phyloP scores from a whole-genome alignment of 768 basidiomycete genomes.

The Boletus subcaerulescens region DNA sequence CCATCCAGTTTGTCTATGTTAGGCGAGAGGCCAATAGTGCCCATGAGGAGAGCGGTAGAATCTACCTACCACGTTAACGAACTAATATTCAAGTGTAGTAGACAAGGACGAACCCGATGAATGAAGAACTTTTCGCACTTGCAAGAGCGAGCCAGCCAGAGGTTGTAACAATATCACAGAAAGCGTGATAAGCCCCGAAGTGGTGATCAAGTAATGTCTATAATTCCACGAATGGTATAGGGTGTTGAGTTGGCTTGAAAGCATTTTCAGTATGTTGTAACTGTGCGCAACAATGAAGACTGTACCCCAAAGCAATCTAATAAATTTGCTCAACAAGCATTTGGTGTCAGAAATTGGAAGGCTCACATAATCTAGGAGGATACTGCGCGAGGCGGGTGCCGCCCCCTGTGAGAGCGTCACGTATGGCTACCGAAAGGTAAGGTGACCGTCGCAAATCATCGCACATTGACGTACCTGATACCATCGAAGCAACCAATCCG shows the following conservation, averaged over 20 bases:
- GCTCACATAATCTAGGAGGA: conserved; percentile 65
- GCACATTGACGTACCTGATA: conserved; percentile 47
- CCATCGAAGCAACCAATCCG: conserved; percentile 54
- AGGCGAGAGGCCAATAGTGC: conserved; percentile 44
- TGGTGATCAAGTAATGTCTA: conserved; percentile 52
- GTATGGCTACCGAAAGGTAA: conserved; percentile 48
- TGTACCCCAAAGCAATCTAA: conserved; percentile 46
- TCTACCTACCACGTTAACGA: conserved; percentile 24
- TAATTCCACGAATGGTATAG: conserved; percentile 47
- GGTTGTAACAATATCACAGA: conserved; percentile 53
- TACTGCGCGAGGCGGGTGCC: conserved; percentile 52
- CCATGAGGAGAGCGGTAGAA: conserved; percentile 39
- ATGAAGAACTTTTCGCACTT: conserved; percentile 21
- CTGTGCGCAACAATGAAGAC: background rate
- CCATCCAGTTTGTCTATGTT: conserved; percentile 44
- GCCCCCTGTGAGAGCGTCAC: conserved; percentile 52
- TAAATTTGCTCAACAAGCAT: background rate
- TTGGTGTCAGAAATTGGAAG: background rate
- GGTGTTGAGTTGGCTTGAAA: conserved; percentile 38
- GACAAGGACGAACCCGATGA: conserved; percentile 3
- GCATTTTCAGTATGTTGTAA: conserved; percentile 1
- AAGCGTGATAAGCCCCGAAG: conserved; percentile 50
- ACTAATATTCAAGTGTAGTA: conserved; percentile 6
- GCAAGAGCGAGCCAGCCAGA: conserved; percentile 43
- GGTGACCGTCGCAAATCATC: background rate